A percentile compares a stretch with the other conserved stretches of the same genome.
phyloP scores from a whole-genome alignment of 441 rosid genomes.

The Iberis amara region DNA sequence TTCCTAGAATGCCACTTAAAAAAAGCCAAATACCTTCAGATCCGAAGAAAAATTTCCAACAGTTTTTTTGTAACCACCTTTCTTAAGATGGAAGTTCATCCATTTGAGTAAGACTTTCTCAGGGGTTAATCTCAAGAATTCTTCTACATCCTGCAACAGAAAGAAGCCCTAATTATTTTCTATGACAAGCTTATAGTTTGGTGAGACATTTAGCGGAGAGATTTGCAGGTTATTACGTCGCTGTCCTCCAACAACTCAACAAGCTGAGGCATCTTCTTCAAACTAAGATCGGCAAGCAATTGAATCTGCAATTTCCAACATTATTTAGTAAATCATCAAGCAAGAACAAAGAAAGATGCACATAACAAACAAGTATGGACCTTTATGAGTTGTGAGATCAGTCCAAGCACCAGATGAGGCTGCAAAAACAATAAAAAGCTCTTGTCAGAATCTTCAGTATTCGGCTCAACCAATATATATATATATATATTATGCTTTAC shows the following conservation, averaged over 20 bases:
- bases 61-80: slow-evolving; percentile 61
- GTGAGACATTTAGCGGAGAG: not conserved
- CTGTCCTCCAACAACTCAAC: slow-evolving; percentile 64
- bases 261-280: slow-evolving; percentile 74
- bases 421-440: slow-evolving; percentile 31
- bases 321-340: slow-evolving; percentile 16
- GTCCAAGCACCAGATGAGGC: slow-evolving; percentile 67
- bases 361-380: slow-evolving; percentile 23
- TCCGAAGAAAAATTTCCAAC: slow-evolving; percentile 63
- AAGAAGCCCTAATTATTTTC: not conserved
- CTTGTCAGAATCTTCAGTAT: slow-evolving; percentile 7
- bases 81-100: slow-evolving; percentile 73
- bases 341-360: slow-evolving; percentile 3
- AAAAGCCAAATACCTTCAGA: slow-evolving; percentile 42
- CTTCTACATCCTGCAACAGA: slow-evolving; percentile 55
- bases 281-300: slow-evolving; percentile 63
- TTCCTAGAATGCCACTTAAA: slow-evolving; percentile 13
- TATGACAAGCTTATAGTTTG: not conserved
- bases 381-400: slow-evolving; percentile 76
- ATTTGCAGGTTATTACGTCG: slow-evolving; percentile 33
- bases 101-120: slow-evolving; percentile 67
- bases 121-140: slow-evolving; percentile 57
- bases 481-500: not conserved
- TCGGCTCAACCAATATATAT: slow-evolving; percentile 2
- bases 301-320: slow-evolving; percentile 48